A percentile compares a stretch with the other conserved stretches of the same genome.
Evolutionary conservation across 306 rosid genomes (phyloP).

Genomic region (Cucurbita moschata): DNA sequence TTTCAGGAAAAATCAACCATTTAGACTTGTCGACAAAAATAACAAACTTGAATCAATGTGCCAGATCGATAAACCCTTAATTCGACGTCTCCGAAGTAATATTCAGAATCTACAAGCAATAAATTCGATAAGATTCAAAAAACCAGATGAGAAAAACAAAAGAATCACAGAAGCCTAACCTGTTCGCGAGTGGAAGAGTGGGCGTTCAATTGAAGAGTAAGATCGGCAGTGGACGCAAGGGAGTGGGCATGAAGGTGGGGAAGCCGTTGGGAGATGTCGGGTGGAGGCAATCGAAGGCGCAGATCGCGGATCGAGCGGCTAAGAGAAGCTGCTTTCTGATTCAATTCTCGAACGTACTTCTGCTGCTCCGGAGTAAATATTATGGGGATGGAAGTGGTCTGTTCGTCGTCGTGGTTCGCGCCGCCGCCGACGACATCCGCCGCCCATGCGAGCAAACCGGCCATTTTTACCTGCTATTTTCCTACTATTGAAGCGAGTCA

Average conservation of each 20-base stretch:
- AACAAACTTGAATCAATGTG: neutral
- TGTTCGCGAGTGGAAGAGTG: conserved; percentile 59
- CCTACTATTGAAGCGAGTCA: neutral
- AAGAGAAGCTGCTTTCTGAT: conserved; percentile 42
- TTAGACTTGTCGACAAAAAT: neutral
- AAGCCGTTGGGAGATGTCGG: conserved; percentile 72
- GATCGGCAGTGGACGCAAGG: conserved; percentile 73
- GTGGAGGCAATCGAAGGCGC: conserved; percentile 79
- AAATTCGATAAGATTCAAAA: neutral
- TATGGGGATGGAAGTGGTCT: conserved; percentile 31
- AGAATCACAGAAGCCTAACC: conserved; percentile 17
- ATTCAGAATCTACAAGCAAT: neutral
- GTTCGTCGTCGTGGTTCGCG: conserved; percentile 21
- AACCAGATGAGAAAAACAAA: neutral
- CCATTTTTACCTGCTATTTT: conserved; percentile 28
- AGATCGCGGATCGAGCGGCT: conserved; percentile 74
- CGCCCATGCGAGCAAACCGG: conserved; percentile 93
- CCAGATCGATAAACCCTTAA: neutral
- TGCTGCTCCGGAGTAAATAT: conserved; percentile 47
- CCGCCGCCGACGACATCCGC: conserved; percentile 80
- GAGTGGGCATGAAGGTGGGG: conserved; percentile 94
- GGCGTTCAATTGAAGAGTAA: conserved; percentile 43
- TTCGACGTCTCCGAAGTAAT: neutral
- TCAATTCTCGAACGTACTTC: conserved; percentile 43
- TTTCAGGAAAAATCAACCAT: neutral